Evolutionary conservation across 345 rosid genomes (phyloP).

Genomic region (Citrus sp.): DNA sequence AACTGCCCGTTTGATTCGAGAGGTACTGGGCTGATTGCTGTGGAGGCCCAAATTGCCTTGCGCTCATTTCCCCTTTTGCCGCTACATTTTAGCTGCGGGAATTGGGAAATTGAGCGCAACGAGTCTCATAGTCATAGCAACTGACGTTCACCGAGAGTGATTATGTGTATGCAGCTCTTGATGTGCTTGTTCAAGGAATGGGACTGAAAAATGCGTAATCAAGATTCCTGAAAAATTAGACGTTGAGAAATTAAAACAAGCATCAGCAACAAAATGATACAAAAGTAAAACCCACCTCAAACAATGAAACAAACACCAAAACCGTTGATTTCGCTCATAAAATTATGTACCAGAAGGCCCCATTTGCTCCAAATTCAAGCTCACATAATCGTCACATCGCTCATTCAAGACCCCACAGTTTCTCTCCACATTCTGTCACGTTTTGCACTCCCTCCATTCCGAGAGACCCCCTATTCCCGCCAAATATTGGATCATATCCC

Average conservation of each 20-base stretch:
- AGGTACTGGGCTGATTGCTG: too few species aligned
- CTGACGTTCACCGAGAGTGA: too few species aligned
- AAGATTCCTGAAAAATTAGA: too few species aligned
- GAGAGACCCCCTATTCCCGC: slow-evolving; percentile 39
- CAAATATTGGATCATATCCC: slow-evolving; percentile 46
- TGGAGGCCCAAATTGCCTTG: neutral
- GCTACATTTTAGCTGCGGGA: too few species aligned
- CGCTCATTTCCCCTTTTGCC: too few species aligned
- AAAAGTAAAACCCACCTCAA: neutral
- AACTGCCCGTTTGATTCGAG: neutral
- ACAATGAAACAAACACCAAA: neutral
- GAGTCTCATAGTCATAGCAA: too few species aligned
- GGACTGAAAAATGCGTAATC: too few species aligned
- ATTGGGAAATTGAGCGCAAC: too few species aligned
- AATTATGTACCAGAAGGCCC: slow-evolving; percentile 40
- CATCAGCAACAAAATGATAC: neutral
- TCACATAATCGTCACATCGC: slow-evolving; percentile 45
- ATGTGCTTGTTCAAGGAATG: neutral
- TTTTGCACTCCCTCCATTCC: slow-evolving; percentile 35
- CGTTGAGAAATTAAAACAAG: too few species aligned
- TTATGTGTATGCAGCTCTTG: neutral
- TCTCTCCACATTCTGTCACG: slow-evolving; percentile 60
- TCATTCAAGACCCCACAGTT: slow-evolving; percentile 38
- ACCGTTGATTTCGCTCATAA: slow-evolving; percentile 46
- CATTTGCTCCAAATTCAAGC: slow-evolving; percentile 72